Conservation (phyloP, 495 filamentous ascomycete genomes). For the Lindgomyces ingoldianus region DNA sequence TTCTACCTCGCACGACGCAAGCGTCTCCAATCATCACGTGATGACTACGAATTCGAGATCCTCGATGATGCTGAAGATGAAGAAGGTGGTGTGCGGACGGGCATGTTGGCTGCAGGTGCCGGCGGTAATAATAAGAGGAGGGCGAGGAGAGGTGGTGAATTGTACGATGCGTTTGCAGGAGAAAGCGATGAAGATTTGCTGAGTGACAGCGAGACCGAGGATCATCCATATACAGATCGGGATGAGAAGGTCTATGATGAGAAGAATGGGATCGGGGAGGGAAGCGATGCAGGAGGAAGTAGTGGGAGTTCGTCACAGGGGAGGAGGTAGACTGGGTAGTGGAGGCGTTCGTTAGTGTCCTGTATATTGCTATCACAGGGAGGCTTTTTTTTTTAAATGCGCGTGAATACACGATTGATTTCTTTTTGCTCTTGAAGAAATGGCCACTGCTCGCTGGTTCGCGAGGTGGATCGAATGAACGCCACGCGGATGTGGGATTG, state of each 20-base stretch:
- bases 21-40: conserved; percentile 68
- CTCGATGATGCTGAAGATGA: conserved; percentile 79
- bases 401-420: conserved; percentile 7
- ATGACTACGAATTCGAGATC: conserved; percentile 94
- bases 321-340: conserved; percentile 3
- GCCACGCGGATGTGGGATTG: background rate
- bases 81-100: conserved; percentile 50
- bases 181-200: conserved; percentile 68
- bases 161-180: conserved; percentile 92
- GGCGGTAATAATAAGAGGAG: conserved; percentile 42
- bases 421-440: background rate
- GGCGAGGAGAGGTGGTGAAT: conserved; percentile 68
- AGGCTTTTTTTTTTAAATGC: conserved; percentile 13
- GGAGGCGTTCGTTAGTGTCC: background rate
- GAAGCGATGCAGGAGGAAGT: conserved; percentile 25
- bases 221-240: conserved; percentile 25
- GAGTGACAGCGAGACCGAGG: conserved; percentile 40
- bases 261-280: conserved; percentile 12
- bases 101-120: conserved; percentile 33
- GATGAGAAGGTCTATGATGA: conserved; percentile 29
- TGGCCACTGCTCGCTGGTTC: background rate
- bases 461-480: background rate
- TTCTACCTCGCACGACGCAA: conserved; percentile 76
- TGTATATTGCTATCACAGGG: conserved; percentile 27
- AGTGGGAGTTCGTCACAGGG: conserved; percentile 18